Evolutionary conservation across 805 yeast genomes (phyloP).

Genomic region (Schizosaccharomyces cryophilus): DNA sequence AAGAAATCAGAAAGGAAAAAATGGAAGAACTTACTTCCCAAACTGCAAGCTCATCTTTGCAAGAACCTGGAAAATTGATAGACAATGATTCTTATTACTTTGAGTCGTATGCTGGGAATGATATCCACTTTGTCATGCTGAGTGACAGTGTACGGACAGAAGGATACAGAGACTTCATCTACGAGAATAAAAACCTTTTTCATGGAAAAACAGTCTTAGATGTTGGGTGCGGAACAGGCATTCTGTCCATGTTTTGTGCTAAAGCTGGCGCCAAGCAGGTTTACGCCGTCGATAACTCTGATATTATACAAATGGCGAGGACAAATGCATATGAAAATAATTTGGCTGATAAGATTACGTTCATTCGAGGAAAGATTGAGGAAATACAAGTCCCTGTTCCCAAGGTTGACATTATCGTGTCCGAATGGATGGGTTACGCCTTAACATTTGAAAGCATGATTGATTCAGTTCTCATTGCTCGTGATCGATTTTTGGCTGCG

Average conservation of each 20-base stretch:
- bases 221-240: conserved; percentile 88
- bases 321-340: conserved; percentile 51
- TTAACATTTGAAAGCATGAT: conserved; percentile 69
- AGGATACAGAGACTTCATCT: conserved; percentile 60
- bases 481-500: conserved; percentile 41
- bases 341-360: conserved; percentile 50
- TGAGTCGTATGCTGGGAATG: conserved; percentile 69
- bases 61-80: neutral
- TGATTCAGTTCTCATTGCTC: conserved; percentile 63
- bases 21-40: neutral
- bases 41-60: neutral
- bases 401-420: conserved; percentile 58
- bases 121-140: conserved; percentile 81
- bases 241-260: conserved; percentile 74
- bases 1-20: conserved; percentile 4
- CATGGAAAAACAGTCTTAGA: conserved; percentile 71
- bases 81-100: conserved; percentile 60
- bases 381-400: conserved; percentile 50
- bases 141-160: conserved; percentile 68
- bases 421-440: conserved; percentile 89
- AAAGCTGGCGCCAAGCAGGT: conserved; percentile 82
- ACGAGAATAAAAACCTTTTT: conserved; percentile 55
- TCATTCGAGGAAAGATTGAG: conserved; percentile 61
- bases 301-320: conserved; percentile 65
- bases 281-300: conserved; percentile 72